Evolutionary conservation across 441 rosid species (phyloP), one percentile per base, ranked within the genome.

Genomic region (Cnidoscolus chayamansa): DNA sequence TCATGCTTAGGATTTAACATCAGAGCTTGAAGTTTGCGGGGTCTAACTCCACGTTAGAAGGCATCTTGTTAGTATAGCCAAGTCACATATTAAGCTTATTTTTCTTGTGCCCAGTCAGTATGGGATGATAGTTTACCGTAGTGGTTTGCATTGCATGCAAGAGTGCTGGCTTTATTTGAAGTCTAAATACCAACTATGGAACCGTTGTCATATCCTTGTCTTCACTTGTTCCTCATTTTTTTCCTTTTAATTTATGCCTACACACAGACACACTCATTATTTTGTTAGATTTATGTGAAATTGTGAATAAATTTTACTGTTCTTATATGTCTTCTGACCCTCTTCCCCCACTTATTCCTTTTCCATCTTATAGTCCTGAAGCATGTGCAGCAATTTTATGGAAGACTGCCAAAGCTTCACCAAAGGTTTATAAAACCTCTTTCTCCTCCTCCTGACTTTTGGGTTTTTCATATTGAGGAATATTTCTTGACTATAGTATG

Each of bases 361-460:
- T 54, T 56, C 53, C 43, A 63, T 76, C 80, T 49, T 58, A 56
- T 75, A 94, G 99, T 82, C 98, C 98, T 10, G 99, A 92, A 87
- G 98, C 98, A 12, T 89, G 98, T 84, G 98, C 98, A 37, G 94
- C 99, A 45, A 92, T 94, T 74, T 85, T 94, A 82, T 94, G 96
- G 94, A 91, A 90, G 86, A 85, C 72, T 76, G 86, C 97, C 74
- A 87, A 89, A 83, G 96, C 94, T 75, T 73, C 98, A 59, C 98
- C 99, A 73, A 89, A 86, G 98, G 98, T 94, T 57, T 77, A 50
- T 67, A 25, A 72, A n/a, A 63, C 71, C 35, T 50, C 64, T 25
- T 25, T 25, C 40, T 68, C 40, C 47, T 32, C 71, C 43, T 50
- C 64, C 40, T 68, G 35, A 47, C 48, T 74, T 30, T 73, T 77